Evolutionary conservation across 2,329 filamentous ascomycete genomes (phyloP), one percentile per base, ranked within the genome.

Genomic region (Anisogramma anomala): DNA sequence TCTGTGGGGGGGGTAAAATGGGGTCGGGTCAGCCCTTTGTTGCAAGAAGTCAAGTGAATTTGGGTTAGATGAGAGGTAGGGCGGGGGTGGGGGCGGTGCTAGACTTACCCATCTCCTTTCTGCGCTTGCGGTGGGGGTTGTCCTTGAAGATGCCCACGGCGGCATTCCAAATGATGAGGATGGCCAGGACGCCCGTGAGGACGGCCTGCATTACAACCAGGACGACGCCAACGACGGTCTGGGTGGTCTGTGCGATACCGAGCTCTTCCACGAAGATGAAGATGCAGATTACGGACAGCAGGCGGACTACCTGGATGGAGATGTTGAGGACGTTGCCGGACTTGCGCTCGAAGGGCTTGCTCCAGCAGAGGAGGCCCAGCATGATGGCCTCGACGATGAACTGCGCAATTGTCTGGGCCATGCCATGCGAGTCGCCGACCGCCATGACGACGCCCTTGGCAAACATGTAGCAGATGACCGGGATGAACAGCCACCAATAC

Each of bases 401-500:
- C 61, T 94, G 84, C 3, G 80, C 81, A 45, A 79, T 71, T 8
- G 82, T 81, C 65, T 98, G 91, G 5, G 74, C 64, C 60, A 94
- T 73, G 36, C 88, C 91, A 56, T 94, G 78, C 10, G 87, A 87
- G 55, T 95, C 82, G 32, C 77, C 85, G 22, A 77, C 84, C 11
- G 89, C 89, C 50, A 96, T 79, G 43, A 89, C 77, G 47, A 79
- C 82, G 41, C 89, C 88, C 65, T 91, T 91, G 57, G 78, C 80
- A 56, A 95, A 87, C 68, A 88, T 83, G 68, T 96, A 96, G 49
- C 87, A 47, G 55, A 96, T 94, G 47, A 74, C 69, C 0, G 91
- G 91, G 11, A 96, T 72, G 57, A 98, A 96, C 18, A 95, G 64
- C 89, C 89, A 96, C 91, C 91, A 98, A 67, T 89, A 94, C 52